These are phyloP conservation scores for Debaryomyces nepalensis DNA, from an alignment of 1,139 yeast species.

Conservation along the genomic window DNA sequence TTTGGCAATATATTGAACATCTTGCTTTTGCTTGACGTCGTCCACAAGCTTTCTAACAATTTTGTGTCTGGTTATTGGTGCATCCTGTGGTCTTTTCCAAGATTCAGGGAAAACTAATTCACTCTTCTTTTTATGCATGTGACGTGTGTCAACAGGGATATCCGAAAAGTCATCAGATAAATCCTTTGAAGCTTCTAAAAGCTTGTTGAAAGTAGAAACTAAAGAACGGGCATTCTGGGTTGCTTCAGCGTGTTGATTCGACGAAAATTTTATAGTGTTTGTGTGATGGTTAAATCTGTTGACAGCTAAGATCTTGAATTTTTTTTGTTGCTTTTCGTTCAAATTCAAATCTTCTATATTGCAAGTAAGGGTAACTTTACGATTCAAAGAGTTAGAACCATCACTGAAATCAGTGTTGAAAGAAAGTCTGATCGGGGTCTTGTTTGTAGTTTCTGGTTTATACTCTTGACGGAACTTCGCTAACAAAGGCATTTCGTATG, in stretches of 20 bases:
- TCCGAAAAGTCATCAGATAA: slow-evolving; percentile 68
- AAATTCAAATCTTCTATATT: slow-evolving; percentile 60
- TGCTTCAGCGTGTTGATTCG: slow-evolving; percentile 70
- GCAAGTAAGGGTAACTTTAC: slow-evolving; percentile 68
- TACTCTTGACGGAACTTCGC: slow-evolving; percentile 73
- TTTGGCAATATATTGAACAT: slow-evolving; percentile 33
- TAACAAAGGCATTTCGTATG: slow-evolving; percentile 88
- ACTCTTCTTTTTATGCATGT: slow-evolving; percentile 53
- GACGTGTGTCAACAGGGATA: slow-evolving; percentile 83
- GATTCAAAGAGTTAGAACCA: slow-evolving; percentile 65
- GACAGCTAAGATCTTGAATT: slow-evolving; percentile 79
- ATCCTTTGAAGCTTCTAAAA: slow-evolving; percentile 70
- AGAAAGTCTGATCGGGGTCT: slow-evolving; percentile 66
- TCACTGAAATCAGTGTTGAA: slow-evolving; percentile 78
- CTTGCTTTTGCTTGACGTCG: slow-evolving; percentile 38
- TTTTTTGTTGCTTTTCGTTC: slow-evolving; percentile 59
- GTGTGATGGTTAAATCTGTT: slow-evolving; percentile 69
- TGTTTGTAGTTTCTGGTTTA: slow-evolving; percentile 44
- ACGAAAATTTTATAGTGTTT: slow-evolving; percentile 63
- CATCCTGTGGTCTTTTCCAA: slow-evolving; percentile 83
- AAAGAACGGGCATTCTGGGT: slow-evolving; percentile 84
- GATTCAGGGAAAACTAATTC: slow-evolving; percentile 68
- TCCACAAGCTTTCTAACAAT: slow-evolving; percentile 41
- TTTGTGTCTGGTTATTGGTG: slow-evolving; percentile 48
- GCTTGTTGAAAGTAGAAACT: slow-evolving; percentile 62